These are phyloP conservation scores for Leccinellum luteum DNA, from an alignment of 768 basidiomycete species.

Conservation along the genomic window DNA sequence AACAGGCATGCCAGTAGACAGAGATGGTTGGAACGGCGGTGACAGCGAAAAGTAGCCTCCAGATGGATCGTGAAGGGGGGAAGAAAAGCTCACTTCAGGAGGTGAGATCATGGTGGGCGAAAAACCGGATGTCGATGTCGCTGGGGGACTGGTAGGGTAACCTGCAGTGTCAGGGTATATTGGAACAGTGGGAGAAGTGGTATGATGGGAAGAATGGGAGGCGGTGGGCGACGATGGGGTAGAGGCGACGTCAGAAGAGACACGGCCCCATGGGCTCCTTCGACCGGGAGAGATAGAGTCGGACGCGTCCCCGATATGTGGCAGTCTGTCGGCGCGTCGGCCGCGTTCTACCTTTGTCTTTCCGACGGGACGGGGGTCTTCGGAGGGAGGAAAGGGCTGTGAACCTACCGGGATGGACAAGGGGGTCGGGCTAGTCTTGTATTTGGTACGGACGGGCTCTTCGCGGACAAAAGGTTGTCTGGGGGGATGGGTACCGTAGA, in stretches of 20 bases:
- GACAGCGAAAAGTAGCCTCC: constrained; percentile 14
- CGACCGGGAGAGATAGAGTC: constrained; percentile 36
- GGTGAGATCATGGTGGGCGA: constrained; percentile 6
- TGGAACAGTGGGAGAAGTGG: constrained; percentile 22
- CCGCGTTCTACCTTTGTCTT: constrained; percentile 27
- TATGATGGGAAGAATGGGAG: constrained; percentile 18
- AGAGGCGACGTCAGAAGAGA: constrained; percentile 20
- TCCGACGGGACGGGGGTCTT: constrained; percentile 17
- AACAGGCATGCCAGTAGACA: constrained; percentile 6
- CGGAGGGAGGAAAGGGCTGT: constrained; percentile 12
- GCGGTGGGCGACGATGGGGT: constrained; percentile 25
- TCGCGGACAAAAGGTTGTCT: constrained; percentile 55
- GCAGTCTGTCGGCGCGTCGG: constrained; percentile 19
- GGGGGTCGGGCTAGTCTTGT: constrained; percentile 32
- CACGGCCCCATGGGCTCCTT: constrained; percentile 19
- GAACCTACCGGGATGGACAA: constrained; percentile 30
- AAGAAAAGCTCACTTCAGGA: constrained; percentile 15
- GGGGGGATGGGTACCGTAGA: constrained; percentile 51
- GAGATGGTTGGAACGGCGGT: constrained; percentile 11
- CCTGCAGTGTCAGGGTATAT: constrained; percentile 21
- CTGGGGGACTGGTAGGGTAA: constrained; percentile 13
- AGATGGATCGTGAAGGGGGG: constrained; percentile 13
- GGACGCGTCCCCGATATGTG: constrained; percentile 14
- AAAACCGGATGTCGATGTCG: constrained; percentile 4
- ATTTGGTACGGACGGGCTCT: constrained; percentile 40